Conservation (phyloP, 2,329 filamentous ascomycete species). For the Colletotrichum abscissum region DNA sequence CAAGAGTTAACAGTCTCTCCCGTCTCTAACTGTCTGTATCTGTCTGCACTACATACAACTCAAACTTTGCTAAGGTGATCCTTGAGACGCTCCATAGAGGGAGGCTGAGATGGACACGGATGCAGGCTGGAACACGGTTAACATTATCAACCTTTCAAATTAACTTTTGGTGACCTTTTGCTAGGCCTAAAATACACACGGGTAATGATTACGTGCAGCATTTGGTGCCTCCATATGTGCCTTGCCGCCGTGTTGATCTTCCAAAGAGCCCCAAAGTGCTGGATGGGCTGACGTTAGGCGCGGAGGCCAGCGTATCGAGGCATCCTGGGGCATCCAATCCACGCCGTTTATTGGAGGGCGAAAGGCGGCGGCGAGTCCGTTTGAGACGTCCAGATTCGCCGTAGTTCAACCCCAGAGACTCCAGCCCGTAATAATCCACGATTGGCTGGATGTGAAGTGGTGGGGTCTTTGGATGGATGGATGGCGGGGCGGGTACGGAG, state of each 20-base stretch:
- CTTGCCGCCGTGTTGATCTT: conserved; percentile 4
- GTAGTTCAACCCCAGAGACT: neutral
- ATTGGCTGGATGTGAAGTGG: neutral
- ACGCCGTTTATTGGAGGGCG: neutral
- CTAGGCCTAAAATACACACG: conserved; percentile 4
- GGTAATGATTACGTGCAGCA: conserved; percentile 25
- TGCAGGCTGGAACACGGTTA: neutral
- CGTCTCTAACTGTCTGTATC: neutral
- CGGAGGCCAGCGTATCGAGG: conserved; percentile 22
- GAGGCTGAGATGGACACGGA: neutral
- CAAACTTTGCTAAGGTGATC: no score
- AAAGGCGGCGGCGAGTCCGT: neutral
- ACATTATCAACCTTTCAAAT: neutral
- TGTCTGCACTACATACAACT: neutral
- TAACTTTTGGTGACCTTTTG: neutral
- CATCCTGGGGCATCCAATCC: conserved; percentile 4
- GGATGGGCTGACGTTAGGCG: conserved; percentile 26
- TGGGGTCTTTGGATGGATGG: neutral
- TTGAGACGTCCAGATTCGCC: conserved; percentile 14
- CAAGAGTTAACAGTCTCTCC: neutral
- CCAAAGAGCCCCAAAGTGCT: conserved; percentile 1
- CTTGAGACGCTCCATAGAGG: neutral
- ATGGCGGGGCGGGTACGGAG: neutral
- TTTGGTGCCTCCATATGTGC: neutral
- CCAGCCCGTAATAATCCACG: neutral